Conservation (phyloP, 139 green algal species). For the Closterium sp. region DNA sequence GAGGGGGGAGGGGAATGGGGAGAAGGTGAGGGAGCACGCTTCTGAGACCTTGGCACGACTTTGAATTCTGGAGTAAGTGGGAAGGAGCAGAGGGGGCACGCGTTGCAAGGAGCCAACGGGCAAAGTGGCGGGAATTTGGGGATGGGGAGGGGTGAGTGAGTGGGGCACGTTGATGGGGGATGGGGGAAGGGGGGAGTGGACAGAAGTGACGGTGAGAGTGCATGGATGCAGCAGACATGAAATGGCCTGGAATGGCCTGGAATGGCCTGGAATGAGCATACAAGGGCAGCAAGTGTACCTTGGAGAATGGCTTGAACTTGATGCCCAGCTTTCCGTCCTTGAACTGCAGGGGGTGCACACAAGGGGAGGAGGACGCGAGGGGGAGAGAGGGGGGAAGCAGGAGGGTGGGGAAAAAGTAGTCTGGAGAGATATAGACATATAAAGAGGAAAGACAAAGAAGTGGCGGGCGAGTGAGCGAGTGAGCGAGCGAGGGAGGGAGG, state of each 20-base stretch:
- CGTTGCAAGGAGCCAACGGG: neutral
- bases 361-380: too few relatives aligned
- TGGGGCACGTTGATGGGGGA: neutral
- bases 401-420: neutral
- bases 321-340: slow-evolving; percentile 60
- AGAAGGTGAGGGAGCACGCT: too few relatives aligned
- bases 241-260: neutral
- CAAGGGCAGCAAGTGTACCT: slow-evolving; percentile 56
- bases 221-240: neutral
- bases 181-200: neutral
- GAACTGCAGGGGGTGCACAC: slow-evolving; percentile 62
- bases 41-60: too few relatives aligned
- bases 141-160: neutral
- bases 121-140: slow-evolving; percentile 1
- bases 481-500: too few relatives aligned
- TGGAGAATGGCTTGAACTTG: slow-evolving; percentile 95
- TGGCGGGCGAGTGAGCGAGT: too few relatives aligned
- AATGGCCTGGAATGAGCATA: neutral
- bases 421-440: too few relatives aligned
- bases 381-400: neutral
- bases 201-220: neutral
- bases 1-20: too few relatives aligned
- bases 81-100: too few relatives aligned
- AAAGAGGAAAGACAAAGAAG: too few relatives aligned
- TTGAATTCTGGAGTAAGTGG: too few relatives aligned